Base-by-base conservation (phyloP, 257 asterid species). In the Fraxinus pennsylvanica region DNA sequence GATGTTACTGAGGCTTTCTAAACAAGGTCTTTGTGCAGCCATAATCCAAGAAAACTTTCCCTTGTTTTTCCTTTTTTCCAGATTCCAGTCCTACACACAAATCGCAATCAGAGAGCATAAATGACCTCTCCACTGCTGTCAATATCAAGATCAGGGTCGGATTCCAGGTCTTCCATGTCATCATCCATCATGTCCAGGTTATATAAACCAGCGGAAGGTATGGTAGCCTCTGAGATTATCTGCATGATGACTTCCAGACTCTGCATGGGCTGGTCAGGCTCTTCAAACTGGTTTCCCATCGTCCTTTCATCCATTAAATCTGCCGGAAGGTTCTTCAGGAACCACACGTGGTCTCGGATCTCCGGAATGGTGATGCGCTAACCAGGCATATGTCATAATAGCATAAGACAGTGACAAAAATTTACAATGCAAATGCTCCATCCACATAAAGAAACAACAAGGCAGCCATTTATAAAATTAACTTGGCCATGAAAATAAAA, bases 71-170 rank as follows among this genome's bases (percentile, higher is more conserved):
- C 6, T 3, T 63, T 63, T 63, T 27, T 25, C 6, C 36, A 27
- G 69, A 27, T 63, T 27, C 69, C 69, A 13, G 36, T 22, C 19
- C 35, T 33, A 80, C 39, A 19, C n/a, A 63, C 21, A 47, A 63
- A 33, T 52, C 0, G 76, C 15, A 19, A 81, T 90, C 91, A 94
- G 86, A 93, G 86, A 1, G 99, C 99, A 76, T 90, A 91, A 65
- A 95, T 90, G 69, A 95, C 83, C 86, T 95, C 99, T n/a, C 99
- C 99, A 6, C 99, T 95, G 89, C 98, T 95, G 83, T 95, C 99
- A 79, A 92, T 76, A 67, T 94, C 99, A 12, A 94, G 94, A 80
- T 92, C 97, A 32, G 98, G 97, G 74, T 92, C 98, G 5, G 97
- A 90, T 73, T 94, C 98, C 15, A 91, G 82, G 88, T 92, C 98